A percentile compares a stretch with the other conserved stretches of the same genome.
Evolutionary conservation across 169 alveolate genomes (phyloP).

Genomic region (Cryptosporidium ubiquitum): DNA sequence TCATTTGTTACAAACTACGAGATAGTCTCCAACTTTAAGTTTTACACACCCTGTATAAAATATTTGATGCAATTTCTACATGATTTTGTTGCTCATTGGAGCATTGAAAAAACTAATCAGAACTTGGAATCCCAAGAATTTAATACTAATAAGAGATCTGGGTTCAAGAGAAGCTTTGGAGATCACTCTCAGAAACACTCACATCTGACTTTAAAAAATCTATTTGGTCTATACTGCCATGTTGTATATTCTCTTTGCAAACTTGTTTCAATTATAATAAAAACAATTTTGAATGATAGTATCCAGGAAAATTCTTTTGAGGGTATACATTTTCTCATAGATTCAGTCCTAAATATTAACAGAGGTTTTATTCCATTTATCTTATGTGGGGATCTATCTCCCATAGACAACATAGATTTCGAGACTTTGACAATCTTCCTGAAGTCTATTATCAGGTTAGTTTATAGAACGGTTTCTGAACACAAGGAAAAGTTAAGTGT

Average conservation of each 20-base stretch:
- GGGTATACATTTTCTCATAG: conserved; percentile 4
- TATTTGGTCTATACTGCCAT: conserved; percentile 40
- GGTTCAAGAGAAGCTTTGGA: not conserved
- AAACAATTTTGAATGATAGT: not conserved
- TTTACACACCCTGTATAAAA: conserved; percentile 39
- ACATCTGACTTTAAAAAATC: conserved; percentile 4
- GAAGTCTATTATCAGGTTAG: not conserved
- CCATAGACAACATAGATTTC: conserved; percentile 10
- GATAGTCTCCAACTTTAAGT: conserved; percentile 35
- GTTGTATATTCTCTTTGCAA: conserved; percentile 33
- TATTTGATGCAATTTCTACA: conserved; percentile 54
- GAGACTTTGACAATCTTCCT: not conserved
- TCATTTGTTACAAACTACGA: conserved; percentile 19
- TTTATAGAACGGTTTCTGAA: not conserved
- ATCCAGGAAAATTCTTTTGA: not conserved
- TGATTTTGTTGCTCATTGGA: conserved; percentile 72
- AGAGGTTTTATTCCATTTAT: conserved; percentile 55
- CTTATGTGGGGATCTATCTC: conserved; percentile 43
- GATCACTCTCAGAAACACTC: not conserved
- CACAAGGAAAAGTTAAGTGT: not conserved
- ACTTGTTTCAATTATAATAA: conserved; percentile 1
- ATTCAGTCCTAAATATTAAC: conserved; percentile 3
- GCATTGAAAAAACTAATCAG: conserved; percentile 2
- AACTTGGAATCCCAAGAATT: not conserved
- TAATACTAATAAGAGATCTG: not conserved